Evolutionary conservation across 371 early-diverging fungal genomes (phyloP).

Genomic region (Dichotomocladium elegans): DNA sequence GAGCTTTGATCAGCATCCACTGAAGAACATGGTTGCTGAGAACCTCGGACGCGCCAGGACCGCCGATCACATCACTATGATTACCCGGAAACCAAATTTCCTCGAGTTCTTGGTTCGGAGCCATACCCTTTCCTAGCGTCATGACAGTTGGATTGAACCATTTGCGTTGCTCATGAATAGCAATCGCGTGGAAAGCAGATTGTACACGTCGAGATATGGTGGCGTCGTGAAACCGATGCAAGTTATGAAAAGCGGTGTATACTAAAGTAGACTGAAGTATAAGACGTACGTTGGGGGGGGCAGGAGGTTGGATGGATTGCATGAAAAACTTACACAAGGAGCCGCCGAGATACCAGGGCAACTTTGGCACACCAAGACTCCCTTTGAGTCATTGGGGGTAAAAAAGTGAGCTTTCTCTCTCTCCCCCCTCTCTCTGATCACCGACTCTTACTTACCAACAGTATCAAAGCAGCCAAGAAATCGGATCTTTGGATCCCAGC

Average conservation of each 20-base stretch:
- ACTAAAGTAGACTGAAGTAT: too few relatives aligned
- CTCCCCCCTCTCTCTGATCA: background rate
- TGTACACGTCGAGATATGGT: slow-evolving; percentile 22
- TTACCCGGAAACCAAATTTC: slow-evolving; percentile 42
- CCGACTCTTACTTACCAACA: slow-evolving; percentile 12
- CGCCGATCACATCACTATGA: slow-evolving; percentile 32
- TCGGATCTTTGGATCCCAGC: slow-evolving; percentile 20
- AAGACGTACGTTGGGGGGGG: too few relatives aligned
- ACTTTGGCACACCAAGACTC: slow-evolving; percentile 27
- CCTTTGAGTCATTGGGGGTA: background rate
- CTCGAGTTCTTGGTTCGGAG: slow-evolving; percentile 18
- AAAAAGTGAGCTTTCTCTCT: background rate
- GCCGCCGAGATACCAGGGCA: slow-evolving; percentile 41
- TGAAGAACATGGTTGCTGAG: slow-evolving; percentile 24
- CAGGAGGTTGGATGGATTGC: too few relatives aligned
- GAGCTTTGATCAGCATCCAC: slow-evolving; percentile 36
- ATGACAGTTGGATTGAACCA: slow-evolving; percentile 35
- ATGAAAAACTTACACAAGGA: slow-evolving; percentile 17
- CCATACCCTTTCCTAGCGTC: slow-evolving; percentile 9
- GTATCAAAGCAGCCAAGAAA: slow-evolving; percentile 42
- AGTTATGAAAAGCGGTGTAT: slow-evolving; percentile 21
- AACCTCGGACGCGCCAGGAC: slow-evolving; percentile 3
- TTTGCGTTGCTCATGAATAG: slow-evolving; percentile 39
- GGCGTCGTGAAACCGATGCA: slow-evolving; percentile 31
- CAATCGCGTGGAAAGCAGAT: slow-evolving; percentile 33